These are phyloP conservation scores for Cucurbita pepo DNA, from an alignment of 306 rosid genomes.

Conservation along the genomic window DNA sequence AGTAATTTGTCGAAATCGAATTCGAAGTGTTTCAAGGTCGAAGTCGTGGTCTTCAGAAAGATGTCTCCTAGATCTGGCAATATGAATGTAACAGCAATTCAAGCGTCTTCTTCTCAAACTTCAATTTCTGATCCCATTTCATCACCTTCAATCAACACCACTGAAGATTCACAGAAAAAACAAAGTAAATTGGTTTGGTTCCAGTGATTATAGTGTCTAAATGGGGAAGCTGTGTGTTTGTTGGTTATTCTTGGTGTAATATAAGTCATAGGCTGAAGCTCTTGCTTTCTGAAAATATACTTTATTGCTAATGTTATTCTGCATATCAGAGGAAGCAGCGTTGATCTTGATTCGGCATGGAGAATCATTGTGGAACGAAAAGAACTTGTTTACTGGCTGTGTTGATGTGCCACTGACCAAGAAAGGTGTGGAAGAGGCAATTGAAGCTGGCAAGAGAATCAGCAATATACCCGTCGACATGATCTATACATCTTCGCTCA, in stretches of 20 bases:
- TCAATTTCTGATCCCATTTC: slow-evolving; percentile 54
- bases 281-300: neutral
- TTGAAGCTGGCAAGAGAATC: slow-evolving; percentile 99
- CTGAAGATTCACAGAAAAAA: slow-evolving; percentile 48
- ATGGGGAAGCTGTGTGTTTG: neutral
- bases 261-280: neutral
- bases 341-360: slow-evolving; percentile 90
- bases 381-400: slow-evolving; percentile 95
- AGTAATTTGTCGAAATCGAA: slow-evolving; percentile 26
- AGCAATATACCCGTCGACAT: slow-evolving; percentile 87
- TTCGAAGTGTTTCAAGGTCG: slow-evolving; percentile 24
- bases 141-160: slow-evolving; percentile 41
- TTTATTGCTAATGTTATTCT: slow-evolving; percentile 8
- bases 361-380: slow-evolving; percentile 90
- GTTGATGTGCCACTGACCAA: slow-evolving; percentile 92
- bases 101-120: slow-evolving; percentile 48
- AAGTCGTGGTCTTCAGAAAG: slow-evolving; percentile 29
- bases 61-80: slow-evolving; percentile 13
- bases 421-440: slow-evolving; percentile 94
- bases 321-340: slow-evolving; percentile 68
- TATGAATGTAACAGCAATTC: slow-evolving; percentile 24
- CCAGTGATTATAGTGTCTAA: neutral
- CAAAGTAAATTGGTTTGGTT: slow-evolving; percentile 34
- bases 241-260: neutral
- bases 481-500: slow-evolving; percentile 84